Evolutionary conservation across 768 basidiomycete species (phyloP).

Genomic region (Mycena kentingensis): DNA sequence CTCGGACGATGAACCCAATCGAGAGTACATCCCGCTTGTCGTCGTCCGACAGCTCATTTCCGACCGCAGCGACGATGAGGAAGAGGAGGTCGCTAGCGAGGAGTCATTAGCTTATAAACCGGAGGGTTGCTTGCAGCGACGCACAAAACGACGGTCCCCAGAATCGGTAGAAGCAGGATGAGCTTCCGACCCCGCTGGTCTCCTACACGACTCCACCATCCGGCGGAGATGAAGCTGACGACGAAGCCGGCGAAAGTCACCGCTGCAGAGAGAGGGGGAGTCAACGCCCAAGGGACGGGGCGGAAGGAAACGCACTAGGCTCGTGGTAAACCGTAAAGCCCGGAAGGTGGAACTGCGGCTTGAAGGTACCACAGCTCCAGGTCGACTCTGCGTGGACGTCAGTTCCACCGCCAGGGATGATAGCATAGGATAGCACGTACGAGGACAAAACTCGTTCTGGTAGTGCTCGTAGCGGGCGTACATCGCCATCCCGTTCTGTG

Average conservation of each 20-base stretch:
- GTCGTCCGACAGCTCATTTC: not conserved
- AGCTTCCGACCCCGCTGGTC: slow-evolving; percentile 4
- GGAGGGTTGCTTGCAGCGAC: not conserved
- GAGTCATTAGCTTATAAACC: not conserved
- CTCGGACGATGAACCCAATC: slow-evolving; percentile 13
- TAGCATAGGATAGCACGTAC: not conserved
- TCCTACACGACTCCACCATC: slow-evolving; percentile 13
- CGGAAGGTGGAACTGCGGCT: slow-evolving; percentile 6
- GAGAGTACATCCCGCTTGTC: slow-evolving; percentile 8
- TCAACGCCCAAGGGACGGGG: not conserved
- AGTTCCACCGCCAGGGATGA: not conserved
- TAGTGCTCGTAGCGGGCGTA: slow-evolving; percentile 12
- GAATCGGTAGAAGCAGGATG: slow-evolving; percentile 1
- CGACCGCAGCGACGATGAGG: slow-evolving; percentile 1
- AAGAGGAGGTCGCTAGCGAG: slow-evolving; percentile 10
- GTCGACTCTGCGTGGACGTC: not conserved
- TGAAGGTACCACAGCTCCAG: slow-evolving; percentile 12
- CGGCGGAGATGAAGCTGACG: slow-evolving; percentile 16
- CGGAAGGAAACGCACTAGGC: slow-evolving; percentile 1
- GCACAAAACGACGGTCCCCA: slow-evolving; percentile 7
- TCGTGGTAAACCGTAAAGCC: slow-evolving; percentile 6
- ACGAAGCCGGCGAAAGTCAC: slow-evolving; percentile 9
- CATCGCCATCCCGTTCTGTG: slow-evolving; percentile 12
- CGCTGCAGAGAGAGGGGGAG: not conserved
- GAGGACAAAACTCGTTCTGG: slow-evolving; percentile 11